Evolutionary conservation across 2,329 filamentous ascomycete species (phyloP).

Genomic region (Aureobasidium musti): DNA sequence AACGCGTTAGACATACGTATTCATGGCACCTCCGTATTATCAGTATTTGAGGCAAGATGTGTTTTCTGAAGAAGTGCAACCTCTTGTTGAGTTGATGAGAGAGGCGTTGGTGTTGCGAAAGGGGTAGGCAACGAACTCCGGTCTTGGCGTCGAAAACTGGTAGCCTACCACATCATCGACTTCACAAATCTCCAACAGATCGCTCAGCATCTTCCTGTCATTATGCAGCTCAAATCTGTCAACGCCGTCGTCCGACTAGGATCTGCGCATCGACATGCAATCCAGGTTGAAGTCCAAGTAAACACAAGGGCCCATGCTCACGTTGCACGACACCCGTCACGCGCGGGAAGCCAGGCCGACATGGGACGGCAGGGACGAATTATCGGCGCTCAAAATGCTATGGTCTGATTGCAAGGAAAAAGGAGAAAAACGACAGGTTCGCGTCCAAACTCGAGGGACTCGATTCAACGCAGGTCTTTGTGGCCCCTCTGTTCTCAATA

Average conservation of each 20-base stretch:
- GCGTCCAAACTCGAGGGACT: conserved; percentile 17
- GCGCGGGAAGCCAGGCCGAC: conserved; percentile 9
- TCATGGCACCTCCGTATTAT: too few relatives aligned
- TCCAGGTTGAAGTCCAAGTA: conserved; percentile 19
- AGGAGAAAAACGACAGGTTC: conserved; percentile 24
- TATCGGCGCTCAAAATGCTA: background rate
- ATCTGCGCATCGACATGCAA: conserved; percentile 13
- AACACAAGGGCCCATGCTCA: conserved; percentile 6
- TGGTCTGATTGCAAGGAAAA: conserved; percentile 20
- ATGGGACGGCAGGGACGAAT: conserved; percentile 20
- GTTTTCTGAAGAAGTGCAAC: too few relatives aligned
- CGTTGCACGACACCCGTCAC: conserved; percentile 23
- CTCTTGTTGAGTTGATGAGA: background rate
- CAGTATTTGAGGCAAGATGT: too few relatives aligned
- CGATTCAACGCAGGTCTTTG: conserved; percentile 2
- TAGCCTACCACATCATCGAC: conserved; percentile 1
- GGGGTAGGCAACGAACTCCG: background rate
- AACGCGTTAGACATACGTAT: too few relatives aligned
- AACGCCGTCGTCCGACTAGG: conserved; percentile 19
- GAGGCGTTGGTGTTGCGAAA: background rate
- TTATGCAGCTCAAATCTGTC: conserved; percentile 10
- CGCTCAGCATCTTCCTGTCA: conserved; percentile 1
- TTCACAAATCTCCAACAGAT: background rate
- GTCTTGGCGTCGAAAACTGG: background rate
- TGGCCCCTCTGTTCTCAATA: background rate